Base-by-base conservation (phyloP, 192 early-diverging fungal species). In the Phlyctochytrium bullatum region DNA sequence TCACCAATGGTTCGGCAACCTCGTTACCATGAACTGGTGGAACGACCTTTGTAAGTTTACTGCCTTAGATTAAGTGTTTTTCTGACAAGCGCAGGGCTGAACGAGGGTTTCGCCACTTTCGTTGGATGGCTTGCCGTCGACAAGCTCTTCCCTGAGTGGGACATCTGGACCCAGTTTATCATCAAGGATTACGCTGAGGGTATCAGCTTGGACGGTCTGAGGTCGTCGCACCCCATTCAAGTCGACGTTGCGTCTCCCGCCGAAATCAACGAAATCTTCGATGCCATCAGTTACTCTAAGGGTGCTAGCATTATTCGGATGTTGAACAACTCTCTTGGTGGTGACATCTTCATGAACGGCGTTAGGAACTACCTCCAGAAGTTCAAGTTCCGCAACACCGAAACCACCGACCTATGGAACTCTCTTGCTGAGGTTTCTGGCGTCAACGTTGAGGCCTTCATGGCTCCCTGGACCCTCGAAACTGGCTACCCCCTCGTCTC, bases 11-110 rank as follows among this genome's bases (percentile, higher is more conserved):
- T 97, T 98, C 66, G 96, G 96, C 36, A 98, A 98, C 80, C 77
- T 98, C 59, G 94, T 96, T 12, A 97, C 94, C 3, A 94, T 93
- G 91, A 88, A 91, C 69, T 96, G 94, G 95, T 98, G 95, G 95
- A 89, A 81, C 75, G 88, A 91, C 57, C 69, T 71, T 80, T 96
- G n/a, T n/a, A n/a, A n/a, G n/a, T n/a, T n/a, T n/a, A n/a, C n/a
- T n/a, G n/a, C n/a, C n/a, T n/a, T n/a, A n/a, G n/a, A n/a, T n/a
- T n/a, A n/a, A n/a, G n/a, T n/a, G n/a, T n/a, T 52, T 97, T n/a
- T n/a, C n/a, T n/a, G n/a, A n/a, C n/a, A n/a, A n/a, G n/a, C n/a
- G n/a, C n/a, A n/a, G n/a, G 95, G 95, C 81, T 98, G 68, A 98
- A 98, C 74, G 96, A 98, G 79, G 93, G 93, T 32, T 98, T 98